Percentiles rank a stretch among this genome's conserved stretches.
These are phyloP conservation scores for Heliamphora exappendiculata DNA, from an alignment of 148 eudicot species.

Conservation along the genomic window DNA sequence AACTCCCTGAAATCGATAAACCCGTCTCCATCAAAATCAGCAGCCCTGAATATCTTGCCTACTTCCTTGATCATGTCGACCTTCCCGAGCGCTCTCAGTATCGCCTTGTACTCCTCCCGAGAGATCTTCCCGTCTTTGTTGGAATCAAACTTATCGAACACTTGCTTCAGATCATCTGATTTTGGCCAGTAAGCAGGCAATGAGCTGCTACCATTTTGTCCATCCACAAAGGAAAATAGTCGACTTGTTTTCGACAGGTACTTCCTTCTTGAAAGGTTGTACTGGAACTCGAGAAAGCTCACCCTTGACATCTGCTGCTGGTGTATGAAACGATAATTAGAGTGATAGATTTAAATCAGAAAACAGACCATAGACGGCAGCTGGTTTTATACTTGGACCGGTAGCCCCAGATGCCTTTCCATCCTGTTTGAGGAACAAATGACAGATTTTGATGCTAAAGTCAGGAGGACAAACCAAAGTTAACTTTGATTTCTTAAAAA, in stretches of 20 bases:
- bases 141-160: conserved; percentile 50
- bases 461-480: conserved; percentile 3
- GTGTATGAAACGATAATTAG: background rate
- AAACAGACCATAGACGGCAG: background rate
- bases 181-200: conserved; percentile 35
- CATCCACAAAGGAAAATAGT: conserved; percentile 32
- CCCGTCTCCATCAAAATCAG: conserved; percentile 65
- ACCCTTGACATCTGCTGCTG: conserved; percentile 28
- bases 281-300: conserved; percentile 61
- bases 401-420: background rate
- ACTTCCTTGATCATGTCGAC: conserved; percentile 32
- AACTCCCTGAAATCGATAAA: conserved; percentile 67
- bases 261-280: conserved; percentile 41
- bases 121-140: conserved; percentile 77
- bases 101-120: conserved; percentile 51
- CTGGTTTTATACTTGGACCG: background rate
- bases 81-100: conserved; percentile 49
- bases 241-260: conserved; percentile 38
- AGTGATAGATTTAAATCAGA: background rate
- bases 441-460: background rate
- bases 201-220: conserved; percentile 30
- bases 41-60: conserved; percentile 52
- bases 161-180: conserved; percentile 44
- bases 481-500: background rate
- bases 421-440: background rate